Evolutionary conservation across 2,329 filamentous ascomycete genomes (phyloP).

Genomic region (Aspergillus costaricaensis): DNA sequence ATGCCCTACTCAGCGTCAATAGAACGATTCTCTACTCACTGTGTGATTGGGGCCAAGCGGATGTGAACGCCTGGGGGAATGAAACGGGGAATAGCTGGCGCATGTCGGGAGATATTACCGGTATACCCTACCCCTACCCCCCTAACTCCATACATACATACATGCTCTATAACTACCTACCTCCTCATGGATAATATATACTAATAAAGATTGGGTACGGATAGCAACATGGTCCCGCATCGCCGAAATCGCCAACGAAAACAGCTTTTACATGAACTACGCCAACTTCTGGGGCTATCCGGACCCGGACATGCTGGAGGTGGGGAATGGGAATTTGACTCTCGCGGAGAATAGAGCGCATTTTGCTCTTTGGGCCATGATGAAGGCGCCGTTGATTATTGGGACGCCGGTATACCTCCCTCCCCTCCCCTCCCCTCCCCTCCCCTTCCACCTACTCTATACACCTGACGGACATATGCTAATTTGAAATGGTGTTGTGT

Average conservation of each 20-base stretch:
- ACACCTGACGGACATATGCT: background rate
- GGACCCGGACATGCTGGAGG: slow-evolving; percentile 55
- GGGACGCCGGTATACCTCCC: slow-evolving; percentile 40
- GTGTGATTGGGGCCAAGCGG: slow-evolving; percentile 57
- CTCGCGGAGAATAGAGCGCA: slow-evolving; percentile 51
- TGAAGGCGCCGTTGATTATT: slow-evolving; percentile 56
- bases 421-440: background rate
- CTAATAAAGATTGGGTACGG: background rate
- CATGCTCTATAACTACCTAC: background rate
- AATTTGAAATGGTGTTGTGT: background rate
- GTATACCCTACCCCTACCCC: slow-evolving; percentile 16
- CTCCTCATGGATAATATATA: no score
- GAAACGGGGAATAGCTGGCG: slow-evolving; percentile 51
- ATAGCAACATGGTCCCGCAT: slow-evolving; percentile 30
- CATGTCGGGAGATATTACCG: slow-evolving; percentile 37
- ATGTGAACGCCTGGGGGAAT: slow-evolving; percentile 55
- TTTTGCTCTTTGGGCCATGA: slow-evolving; percentile 55
- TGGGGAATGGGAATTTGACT: slow-evolving; percentile 54
- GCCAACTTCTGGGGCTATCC: slow-evolving; percentile 54
- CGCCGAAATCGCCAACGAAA: slow-evolving; percentile 52
- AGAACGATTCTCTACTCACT: slow-evolving; percentile 54
- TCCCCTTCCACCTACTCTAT: background rate
- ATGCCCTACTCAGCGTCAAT: slow-evolving; percentile 50
- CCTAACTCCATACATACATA: no score
- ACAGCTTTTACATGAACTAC: slow-evolving; percentile 49